These are phyloP conservation scores for Arabidopsis suecica DNA, from an alignment of 345 rosid species.

Conservation along the genomic window DNA sequence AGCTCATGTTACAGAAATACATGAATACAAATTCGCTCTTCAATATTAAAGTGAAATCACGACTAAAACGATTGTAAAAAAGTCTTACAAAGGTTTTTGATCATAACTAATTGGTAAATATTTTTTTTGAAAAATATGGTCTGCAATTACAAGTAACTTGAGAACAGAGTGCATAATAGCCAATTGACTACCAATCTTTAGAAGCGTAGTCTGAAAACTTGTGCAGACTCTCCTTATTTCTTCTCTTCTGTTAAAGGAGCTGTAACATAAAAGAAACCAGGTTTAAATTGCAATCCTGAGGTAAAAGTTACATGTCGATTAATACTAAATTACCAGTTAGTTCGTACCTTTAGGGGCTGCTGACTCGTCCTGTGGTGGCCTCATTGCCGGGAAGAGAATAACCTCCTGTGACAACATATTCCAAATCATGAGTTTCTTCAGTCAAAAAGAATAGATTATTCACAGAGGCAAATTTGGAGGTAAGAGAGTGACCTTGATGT, in stretches of 20 bases:
- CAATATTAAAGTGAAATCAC: not conserved
- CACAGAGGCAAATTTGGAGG: not conserved
- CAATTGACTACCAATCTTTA: conserved; percentile 14
- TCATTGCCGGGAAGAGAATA: conserved; percentile 98
- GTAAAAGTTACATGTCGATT: not conserved
- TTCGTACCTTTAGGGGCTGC: conserved; percentile 60
- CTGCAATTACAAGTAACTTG: conserved; percentile 13
- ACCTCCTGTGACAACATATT: conserved; percentile 66
- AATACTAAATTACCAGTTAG: not conserved
- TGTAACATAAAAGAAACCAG: not conserved
- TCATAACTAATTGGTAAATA: not conserved
- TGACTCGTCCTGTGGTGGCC: conserved; percentile 91
- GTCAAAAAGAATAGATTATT: not conserved
- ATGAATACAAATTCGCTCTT: not conserved
- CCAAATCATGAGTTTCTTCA: not conserved
- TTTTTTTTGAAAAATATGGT: not conserved
- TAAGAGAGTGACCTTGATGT: conserved; percentile 71
- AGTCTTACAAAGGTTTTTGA: not conserved
- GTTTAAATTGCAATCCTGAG: not conserved
- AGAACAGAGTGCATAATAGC: not conserved
- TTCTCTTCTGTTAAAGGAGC: conserved; percentile 41
- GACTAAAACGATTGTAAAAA: not conserved
- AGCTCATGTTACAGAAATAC: not conserved
- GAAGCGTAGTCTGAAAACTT: conserved; percentile 8
- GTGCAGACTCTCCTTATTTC: conserved; percentile 20